phyloP scores from a whole-genome alignment of 208 protist genomes.

The Acanthamoeba rhysodes region DNA sequence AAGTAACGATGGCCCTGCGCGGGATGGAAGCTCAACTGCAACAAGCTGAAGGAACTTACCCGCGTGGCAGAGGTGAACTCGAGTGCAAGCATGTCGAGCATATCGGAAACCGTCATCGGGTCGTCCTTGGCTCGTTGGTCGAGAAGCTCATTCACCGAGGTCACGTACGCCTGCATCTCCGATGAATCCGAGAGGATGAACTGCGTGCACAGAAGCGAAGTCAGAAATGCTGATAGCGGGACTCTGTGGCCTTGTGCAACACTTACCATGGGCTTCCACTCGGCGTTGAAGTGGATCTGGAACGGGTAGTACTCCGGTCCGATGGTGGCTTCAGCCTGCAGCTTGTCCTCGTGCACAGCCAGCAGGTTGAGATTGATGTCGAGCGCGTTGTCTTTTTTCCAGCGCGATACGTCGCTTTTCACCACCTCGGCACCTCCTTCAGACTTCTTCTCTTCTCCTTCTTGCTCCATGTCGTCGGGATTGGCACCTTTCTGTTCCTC shows the following conservation, averaged over 20 bases:
- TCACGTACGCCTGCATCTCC: slow-evolving; percentile 1
- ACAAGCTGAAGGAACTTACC: not conserved
- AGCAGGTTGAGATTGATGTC: slow-evolving; percentile 48
- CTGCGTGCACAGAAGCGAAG: not conserved
- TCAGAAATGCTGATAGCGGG: no score
- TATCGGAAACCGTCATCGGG: slow-evolving; percentile 1
- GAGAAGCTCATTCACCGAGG: slow-evolving; percentile 28
- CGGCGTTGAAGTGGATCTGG: slow-evolving; percentile 42
- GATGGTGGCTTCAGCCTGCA: slow-evolving; percentile 44
- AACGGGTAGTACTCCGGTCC: slow-evolving; percentile 57
- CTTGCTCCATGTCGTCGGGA: slow-evolving; percentile 2
- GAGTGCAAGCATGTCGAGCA: slow-evolving; percentile 68
- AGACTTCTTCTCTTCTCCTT: not conserved
- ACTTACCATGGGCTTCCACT: slow-evolving; percentile 58
- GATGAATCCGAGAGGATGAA: slow-evolving; percentile 4
- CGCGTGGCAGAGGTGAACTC: slow-evolving; percentile 1
- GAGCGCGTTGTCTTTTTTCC: not conserved
- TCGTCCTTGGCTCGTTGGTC: slow-evolving; percentile 27
- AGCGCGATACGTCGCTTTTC: not conserved
- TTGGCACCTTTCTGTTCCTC: not conserved
- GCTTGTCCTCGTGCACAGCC: slow-evolving; percentile 46
- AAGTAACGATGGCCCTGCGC: not conserved
- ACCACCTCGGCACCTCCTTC: not conserved
- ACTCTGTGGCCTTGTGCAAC: no score
- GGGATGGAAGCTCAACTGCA: not conserved